A percentile compares a stretch with the other conserved stretches of the same genome.
These are phyloP conservation scores for Pythium phragmiticola DNA, from an alignment of 352 stramenopile genomes.

Conservation along the genomic window DNA sequence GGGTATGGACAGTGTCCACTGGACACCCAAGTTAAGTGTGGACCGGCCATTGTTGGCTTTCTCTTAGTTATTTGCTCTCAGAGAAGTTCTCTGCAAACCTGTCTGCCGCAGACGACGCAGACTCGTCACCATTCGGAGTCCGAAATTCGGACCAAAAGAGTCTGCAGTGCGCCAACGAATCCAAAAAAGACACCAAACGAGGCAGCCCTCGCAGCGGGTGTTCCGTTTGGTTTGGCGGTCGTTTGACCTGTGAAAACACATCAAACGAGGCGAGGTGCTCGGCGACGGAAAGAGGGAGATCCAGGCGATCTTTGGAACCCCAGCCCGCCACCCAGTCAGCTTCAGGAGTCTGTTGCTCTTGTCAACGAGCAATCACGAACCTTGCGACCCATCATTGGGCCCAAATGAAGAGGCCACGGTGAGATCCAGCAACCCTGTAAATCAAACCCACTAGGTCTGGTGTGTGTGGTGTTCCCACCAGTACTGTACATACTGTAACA, in stretches of 20 bases:
- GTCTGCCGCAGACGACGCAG: neutral
- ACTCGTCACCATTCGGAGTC: no score
- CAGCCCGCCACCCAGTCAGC: neutral
- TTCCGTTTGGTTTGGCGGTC: neutral
- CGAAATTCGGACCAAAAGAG: no score
- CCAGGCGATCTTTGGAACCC: conserved; percentile 1
- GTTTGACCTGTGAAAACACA: no score
- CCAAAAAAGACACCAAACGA: no score
- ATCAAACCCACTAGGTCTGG: no score
- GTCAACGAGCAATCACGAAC: neutral
- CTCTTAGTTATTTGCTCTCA: neutral
- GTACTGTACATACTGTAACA: neutral
- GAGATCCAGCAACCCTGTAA: no score
- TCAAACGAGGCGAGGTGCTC: neutral
- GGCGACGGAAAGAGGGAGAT: neutral
- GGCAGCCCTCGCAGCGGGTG: neutral
- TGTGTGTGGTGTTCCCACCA: neutral
- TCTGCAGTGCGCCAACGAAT: no score
- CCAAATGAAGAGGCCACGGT: no score
- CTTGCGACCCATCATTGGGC: no score
- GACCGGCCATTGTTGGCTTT: neutral
- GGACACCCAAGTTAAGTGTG: no score
- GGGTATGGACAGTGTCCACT: no score
- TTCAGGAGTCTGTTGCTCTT: neutral
- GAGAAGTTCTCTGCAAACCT: neutral